Percentiles rank a stretch among this genome's conserved stretches.
Evolutionary conservation across 2,329 filamentous ascomycete genomes (phyloP).

Genomic region (Zymoseptoria brevis): DNA sequence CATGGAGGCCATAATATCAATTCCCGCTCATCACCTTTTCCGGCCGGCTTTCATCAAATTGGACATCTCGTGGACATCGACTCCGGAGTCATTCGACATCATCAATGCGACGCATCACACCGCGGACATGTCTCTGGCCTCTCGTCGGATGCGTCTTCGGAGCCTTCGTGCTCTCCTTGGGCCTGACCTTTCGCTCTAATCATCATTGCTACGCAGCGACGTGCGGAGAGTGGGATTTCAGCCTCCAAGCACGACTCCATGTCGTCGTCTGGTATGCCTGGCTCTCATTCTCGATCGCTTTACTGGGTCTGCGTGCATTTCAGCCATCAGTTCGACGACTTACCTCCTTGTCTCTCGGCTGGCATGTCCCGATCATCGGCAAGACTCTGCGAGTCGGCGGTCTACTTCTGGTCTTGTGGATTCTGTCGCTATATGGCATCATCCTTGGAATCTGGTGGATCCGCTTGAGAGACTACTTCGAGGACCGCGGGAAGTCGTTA

Average conservation of each 20-base stretch:
- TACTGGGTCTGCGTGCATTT: slow-evolving; percentile 8
- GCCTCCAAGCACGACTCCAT: slow-evolving; percentile 11
- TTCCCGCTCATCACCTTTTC: background rate
- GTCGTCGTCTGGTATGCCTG: slow-evolving; percentile 13
- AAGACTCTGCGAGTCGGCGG: slow-evolving; percentile 6
- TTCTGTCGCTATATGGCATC: slow-evolving; percentile 5
- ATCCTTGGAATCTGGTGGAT: slow-evolving; percentile 11
- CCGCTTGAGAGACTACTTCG: slow-evolving; percentile 8
- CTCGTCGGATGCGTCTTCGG: slow-evolving; percentile 4
- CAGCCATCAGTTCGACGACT: slow-evolving; percentile 1
- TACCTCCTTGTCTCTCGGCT: background rate
- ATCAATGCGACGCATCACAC: slow-evolving; percentile 9
- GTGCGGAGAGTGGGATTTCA: slow-evolving; percentile 9
- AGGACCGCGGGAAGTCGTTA: slow-evolving; percentile 2
- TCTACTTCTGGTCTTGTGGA: slow-evolving; percentile 8
- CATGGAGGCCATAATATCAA: background rate
- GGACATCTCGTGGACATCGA: background rate
- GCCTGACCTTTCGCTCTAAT: slow-evolving; percentile 9
- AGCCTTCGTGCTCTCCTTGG: slow-evolving; percentile 9
- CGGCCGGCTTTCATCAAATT: background rate
- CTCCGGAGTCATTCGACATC: background rate
- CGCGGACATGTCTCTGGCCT: slow-evolving; percentile 10
- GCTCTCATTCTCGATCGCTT: slow-evolving; percentile 7
- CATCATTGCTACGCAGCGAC: slow-evolving; percentile 11
- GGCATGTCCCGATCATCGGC: slow-evolving; percentile 2